A percentile compares a stretch with the other conserved stretches of the same genome.
phyloP scores from a whole-genome alignment of 106 monocot species.

The Dactylorhiza incarnata region DNA sequence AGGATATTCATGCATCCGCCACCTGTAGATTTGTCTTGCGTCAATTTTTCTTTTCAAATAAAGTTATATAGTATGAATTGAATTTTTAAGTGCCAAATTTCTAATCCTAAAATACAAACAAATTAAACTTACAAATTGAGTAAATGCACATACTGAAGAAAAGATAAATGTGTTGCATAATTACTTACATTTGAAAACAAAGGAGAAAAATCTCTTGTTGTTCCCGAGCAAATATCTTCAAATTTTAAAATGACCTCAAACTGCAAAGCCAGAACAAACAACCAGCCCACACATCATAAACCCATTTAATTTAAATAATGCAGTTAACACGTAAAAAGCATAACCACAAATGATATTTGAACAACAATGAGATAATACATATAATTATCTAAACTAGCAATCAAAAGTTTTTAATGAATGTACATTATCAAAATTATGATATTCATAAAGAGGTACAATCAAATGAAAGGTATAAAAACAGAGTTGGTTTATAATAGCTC shows the following conservation, averaged over 20 bases:
- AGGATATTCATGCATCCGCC: too few relatives aligned
- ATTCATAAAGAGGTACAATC: not conserved
- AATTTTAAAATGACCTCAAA: conserved; percentile 81
- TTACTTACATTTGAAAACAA: conserved; percentile 52
- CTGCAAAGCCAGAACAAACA: conserved; percentile 25
- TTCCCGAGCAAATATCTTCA: conserved; percentile 83
- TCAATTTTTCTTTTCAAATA: too few relatives aligned
- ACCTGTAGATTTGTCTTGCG: too few relatives aligned
- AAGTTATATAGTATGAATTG: too few relatives aligned
- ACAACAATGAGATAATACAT: not conserved
- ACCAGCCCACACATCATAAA: not conserved
- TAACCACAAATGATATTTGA: not conserved
- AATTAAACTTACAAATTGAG: too few relatives aligned
- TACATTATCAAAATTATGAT: not conserved
- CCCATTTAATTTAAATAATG: not conserved
- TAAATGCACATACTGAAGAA: too few relatives aligned
- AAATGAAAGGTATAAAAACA: not conserved
- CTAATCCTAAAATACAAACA: too few relatives aligned
- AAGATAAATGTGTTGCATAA: not conserved
- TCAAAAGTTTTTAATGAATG: not conserved
- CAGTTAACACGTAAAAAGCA: not conserved
- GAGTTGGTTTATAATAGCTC: not conserved
- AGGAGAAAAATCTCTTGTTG: conserved; percentile 50
- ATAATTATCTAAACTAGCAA: not conserved
- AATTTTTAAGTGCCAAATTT: too few relatives aligned